Conservation (phyloP, 345 rosid species). For the Camelina laxa region DNA sequence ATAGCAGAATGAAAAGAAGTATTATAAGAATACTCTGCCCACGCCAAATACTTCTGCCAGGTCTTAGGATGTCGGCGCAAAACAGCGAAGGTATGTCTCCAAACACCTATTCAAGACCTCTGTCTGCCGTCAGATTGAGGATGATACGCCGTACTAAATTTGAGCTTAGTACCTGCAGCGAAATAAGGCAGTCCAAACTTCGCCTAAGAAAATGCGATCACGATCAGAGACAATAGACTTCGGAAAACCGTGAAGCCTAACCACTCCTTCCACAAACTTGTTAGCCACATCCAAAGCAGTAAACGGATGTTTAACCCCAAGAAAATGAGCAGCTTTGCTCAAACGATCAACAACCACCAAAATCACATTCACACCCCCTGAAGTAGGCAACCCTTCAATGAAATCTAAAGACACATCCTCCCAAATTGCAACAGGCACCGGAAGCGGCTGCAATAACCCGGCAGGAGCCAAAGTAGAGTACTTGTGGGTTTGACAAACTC, state of each 20-base stretch:
- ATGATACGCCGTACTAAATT: background rate
- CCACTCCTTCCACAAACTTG: background rate
- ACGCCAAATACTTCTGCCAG: background rate
- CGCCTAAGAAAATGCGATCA: accelerated
- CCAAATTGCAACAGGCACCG: accelerated
- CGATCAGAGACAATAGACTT: no score
- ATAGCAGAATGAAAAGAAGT: background rate
- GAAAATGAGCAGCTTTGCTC: background rate
- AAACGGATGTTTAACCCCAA: background rate
- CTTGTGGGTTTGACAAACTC: background rate
- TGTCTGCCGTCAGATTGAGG: background rate
- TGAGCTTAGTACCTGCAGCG: accelerated
- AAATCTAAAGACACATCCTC: background rate
- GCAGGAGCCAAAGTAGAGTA: background rate
- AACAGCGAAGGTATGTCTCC: background rate
- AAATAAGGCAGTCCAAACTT: background rate
- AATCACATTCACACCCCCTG: background rate
- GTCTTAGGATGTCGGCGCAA: background rate
- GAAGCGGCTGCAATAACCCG: accelerated
- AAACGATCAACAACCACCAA: background rate
- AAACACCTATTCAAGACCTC: background rate
- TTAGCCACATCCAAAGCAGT: background rate
- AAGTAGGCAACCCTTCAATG: background rate
- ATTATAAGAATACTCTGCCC: background rate
- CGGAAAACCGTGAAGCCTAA: no score